These are phyloP conservation scores for Gynochthodes officinalis DNA, from an alignment of 257 asterid genomes.

Conservation along the genomic window DNA sequence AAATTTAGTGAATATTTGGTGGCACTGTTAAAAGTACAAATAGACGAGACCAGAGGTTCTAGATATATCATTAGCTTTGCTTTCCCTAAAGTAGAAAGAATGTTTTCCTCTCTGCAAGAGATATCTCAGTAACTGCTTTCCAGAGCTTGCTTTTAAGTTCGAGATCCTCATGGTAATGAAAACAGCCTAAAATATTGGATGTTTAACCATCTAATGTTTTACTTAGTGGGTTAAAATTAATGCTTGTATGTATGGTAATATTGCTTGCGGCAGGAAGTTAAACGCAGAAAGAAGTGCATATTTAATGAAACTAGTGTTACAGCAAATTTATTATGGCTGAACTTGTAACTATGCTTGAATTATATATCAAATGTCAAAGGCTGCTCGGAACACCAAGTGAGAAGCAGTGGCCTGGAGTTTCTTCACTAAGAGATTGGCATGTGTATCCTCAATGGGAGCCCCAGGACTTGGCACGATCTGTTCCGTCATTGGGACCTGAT, in stretches of 20 bases:
- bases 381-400: conserved; percentile 92
- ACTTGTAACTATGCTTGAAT: background rate
- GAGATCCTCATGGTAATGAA: background rate
- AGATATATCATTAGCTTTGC: background rate
- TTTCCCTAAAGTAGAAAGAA: background rate
- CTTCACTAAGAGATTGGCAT: conserved; percentile 84
- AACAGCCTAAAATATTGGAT: background rate
- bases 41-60: background rate
- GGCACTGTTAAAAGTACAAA: background rate
- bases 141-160: background rate
- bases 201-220: background rate
- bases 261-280: background rate
- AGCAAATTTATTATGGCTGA: background rate
- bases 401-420: conserved; percentile 86
- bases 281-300: background rate
- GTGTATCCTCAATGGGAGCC: conserved; percentile 93
- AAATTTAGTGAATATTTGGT: too few relatives aligned
- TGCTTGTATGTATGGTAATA: background rate
- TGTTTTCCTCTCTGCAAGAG: background rate
- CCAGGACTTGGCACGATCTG: conserved; percentile 71
- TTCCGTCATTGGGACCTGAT: conserved; percentile 73
- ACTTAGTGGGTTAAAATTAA: background rate
- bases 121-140: background rate
- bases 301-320: background rate
- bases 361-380: conserved; percentile 33